Evolutionary conservation across 306 rosid genomes (phyloP).

Genomic region (Delonix regia): DNA sequence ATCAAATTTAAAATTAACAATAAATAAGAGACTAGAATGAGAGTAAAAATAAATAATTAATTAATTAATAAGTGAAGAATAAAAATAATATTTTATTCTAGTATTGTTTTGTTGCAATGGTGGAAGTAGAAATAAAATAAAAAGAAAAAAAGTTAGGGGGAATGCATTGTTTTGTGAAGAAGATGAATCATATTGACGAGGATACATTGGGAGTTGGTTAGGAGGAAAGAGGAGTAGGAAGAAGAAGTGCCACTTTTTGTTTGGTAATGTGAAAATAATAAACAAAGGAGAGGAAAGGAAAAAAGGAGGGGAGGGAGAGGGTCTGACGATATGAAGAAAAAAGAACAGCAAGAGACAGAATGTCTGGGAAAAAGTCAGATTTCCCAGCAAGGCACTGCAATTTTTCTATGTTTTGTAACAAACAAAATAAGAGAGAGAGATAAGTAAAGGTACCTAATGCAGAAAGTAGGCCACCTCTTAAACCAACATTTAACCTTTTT

Average conservation of each 20-base stretch:
- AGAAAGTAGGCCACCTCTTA: constrained; percentile 47
- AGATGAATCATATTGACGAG: no score
- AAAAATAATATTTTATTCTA: no score
- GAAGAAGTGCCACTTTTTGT: constrained; percentile 34
- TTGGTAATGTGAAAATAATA: constrained; percentile 22
- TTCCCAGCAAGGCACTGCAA: constrained; percentile 35
- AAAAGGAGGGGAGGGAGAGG: no score
- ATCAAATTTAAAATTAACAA: no score
- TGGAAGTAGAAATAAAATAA: no score
- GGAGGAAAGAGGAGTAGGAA: constrained; percentile 12
- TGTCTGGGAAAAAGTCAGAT: constrained; percentile 43
- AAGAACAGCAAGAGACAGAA: constrained; percentile 55
- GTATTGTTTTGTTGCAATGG: no score
- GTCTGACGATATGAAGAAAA: neutral
- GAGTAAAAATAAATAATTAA: no score
- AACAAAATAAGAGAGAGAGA: constrained; percentile 5
- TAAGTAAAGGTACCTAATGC: neutral
- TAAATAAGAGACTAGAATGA: no score
- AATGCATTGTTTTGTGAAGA: no score
- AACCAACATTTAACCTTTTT: constrained; percentile 30
- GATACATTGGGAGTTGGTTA: neutral
- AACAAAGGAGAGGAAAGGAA: no score
- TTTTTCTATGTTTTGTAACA: constrained; percentile 36
- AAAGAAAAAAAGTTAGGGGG: no score
- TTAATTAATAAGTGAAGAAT: no score